Evolutionary conservation across 805 yeast species (phyloP), one percentile per base, ranked within the genome.

Genomic region (Wickerhamomyces rabaulensis): DNA sequence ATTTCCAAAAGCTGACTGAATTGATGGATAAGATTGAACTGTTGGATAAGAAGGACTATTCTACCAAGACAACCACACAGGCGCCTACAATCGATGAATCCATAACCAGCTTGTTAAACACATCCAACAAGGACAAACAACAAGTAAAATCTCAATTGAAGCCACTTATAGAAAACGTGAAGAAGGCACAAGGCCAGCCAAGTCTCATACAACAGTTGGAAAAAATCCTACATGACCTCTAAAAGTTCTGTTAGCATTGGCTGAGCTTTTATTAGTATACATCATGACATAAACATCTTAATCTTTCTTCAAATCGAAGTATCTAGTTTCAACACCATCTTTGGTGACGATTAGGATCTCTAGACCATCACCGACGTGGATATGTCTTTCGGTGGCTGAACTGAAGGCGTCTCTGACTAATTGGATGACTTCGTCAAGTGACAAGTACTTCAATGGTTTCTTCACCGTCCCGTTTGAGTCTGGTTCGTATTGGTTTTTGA

Each of bases 331-430:
- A 42, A 89, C 87, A 43, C 99, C 99, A 21, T 90, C 96, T 64
- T 90, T 91, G 13, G 97, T 89, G 49, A 92, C 91, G 57, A 94
- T 87, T 54, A 86, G 72, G 42, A 94, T 84, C 67, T 94, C 96
- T 52, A 94, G 76, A 6, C 94, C 95, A 72, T 94, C 99, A 73
- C 99, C 99, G 44, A 94, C 98, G 57, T 91, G 95, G 57, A 94
- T 94, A 68, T 94, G 98, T 76, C 99, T 86, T 71, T 94, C 99
- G 17, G 98, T 92, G 19, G 97, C 99, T 9, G 97, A 89, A 20
- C 89, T 75, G 64, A 94, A 94, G 6, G 99, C 96, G 68, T 94
- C 99, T 65, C 82, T 84, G 35, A 94, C 97, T 53, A 94, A 72
- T 57, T 82, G 77, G 60, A 94, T 71, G 21, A 90, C 97, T 70